A percentile compares a stretch with the other conserved stretches of the same genome.
Evolutionary conservation across 139 green algal species (phyloP).

Genomic region (Trebouxia sp.): DNA sequence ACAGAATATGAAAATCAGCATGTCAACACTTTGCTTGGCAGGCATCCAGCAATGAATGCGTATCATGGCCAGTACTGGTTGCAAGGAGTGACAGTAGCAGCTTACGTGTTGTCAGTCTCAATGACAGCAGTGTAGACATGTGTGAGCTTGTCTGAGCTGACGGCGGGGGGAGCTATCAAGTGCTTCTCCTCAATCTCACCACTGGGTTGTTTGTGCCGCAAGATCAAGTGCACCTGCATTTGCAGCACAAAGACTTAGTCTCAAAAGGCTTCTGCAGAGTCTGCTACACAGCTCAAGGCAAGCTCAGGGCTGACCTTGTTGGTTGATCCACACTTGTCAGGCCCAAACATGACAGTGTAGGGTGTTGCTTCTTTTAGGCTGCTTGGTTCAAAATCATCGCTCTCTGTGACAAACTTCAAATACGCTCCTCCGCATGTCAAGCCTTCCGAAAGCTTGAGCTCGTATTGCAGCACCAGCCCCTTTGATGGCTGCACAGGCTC

Average conservation of each 20-base stretch:
- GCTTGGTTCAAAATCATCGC: conserved; percentile 55
- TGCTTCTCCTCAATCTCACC: conserved; percentile 93
- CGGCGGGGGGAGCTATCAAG: conserved; percentile 68
- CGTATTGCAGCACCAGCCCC: conserved; percentile 85
- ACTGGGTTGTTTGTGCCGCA: conserved; percentile 80
- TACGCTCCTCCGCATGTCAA: conserved; percentile 87
- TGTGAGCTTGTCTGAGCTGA: conserved; percentile 60
- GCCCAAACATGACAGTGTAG: conserved; percentile 99
- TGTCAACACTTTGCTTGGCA: too few relatives aligned
- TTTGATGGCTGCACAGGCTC: conserved; percentile 54
- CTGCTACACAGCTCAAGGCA: too few relatives aligned
- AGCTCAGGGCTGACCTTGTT: conserved; percentile 61
- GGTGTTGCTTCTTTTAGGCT: conserved; percentile 78
- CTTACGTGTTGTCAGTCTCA: conserved; percentile 67
- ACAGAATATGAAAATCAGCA: too few relatives aligned
- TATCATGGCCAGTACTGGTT: too few relatives aligned
- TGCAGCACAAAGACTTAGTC: background rate
- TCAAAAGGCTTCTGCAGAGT: too few relatives aligned
- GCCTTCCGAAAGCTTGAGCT: conserved; percentile 70
- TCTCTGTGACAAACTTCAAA: conserved; percentile 85
- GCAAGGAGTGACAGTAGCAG: background rate
- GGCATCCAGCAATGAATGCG: too few relatives aligned
- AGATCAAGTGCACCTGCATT: conserved; percentile 90
- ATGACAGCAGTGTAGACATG: conserved; percentile 84
- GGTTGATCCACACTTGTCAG: conserved; percentile 94